These are phyloP conservation scores for Globisporangium sylvaticum DNA, from an alignment of 352 stramenopile species.

Conservation along the genomic window DNA sequence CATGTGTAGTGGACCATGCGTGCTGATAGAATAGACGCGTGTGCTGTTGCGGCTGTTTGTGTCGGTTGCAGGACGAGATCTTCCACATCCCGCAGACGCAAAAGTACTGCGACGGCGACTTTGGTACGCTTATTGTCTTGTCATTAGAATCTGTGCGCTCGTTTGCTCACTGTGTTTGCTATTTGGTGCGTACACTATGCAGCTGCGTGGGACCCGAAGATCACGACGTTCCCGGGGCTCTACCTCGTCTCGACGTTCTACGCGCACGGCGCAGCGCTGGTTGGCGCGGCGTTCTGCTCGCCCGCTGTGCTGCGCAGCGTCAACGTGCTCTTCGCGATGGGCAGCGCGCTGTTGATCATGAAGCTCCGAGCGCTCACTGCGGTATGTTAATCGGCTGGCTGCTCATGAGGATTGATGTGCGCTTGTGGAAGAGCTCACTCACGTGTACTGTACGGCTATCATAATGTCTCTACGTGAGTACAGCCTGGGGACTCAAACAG, in stretches of 20 bases:
- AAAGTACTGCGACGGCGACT: slow-evolving; percentile 73
- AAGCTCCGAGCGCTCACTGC: slow-evolving; percentile 39
- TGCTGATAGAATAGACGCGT: background rate
- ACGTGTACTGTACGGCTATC: background rate
- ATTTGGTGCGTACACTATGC: background rate
- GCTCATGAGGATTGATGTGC: background rate
- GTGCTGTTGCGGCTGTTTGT: background rate
- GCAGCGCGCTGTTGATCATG: slow-evolving; percentile 48
- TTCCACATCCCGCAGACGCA: slow-evolving; percentile 81
- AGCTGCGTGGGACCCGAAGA: slow-evolving; percentile 90
- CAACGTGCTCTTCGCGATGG: slow-evolving; percentile 79
- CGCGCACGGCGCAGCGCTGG: slow-evolving; percentile 17
- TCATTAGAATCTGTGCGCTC: background rate
- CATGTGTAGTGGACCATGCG: background rate
- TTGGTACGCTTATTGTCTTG: slow-evolving; percentile 24
- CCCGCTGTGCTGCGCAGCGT: slow-evolving; percentile 54
- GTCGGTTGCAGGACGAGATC: slow-evolving; percentile 74
- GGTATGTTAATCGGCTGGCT: slow-evolving; percentile 11
- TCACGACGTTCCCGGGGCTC: slow-evolving; percentile 90
- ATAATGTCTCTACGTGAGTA: background rate
- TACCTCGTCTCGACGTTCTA: slow-evolving; percentile 67
- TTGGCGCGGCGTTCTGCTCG: slow-evolving; percentile 46
- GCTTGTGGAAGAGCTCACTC: background rate
- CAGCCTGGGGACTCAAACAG: slow-evolving; percentile 41
- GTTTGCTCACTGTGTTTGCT: background rate